Base-by-base conservation (phyloP, 2,329 filamentous ascomycete genomes). In the Coniochaeta pulveracea region DNA sequence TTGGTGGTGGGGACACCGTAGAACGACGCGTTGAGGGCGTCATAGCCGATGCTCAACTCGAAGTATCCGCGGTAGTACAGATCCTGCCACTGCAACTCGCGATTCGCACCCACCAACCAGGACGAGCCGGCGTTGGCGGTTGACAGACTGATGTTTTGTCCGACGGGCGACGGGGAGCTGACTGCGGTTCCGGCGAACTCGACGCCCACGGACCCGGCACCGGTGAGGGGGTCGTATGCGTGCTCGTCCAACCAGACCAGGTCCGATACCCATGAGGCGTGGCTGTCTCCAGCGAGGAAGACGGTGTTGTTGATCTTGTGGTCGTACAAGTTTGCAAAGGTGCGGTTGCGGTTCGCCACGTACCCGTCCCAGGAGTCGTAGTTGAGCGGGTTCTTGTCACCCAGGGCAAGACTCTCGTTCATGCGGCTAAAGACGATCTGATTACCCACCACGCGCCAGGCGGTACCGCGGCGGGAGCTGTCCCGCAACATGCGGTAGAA, bases 21-120 rank as follows among this genome's bases (percentile, higher is more conserved):
- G 55, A 68, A 85, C 10, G 63, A 61, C 0, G 79, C 79, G n/a
- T 69, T 59, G 3, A 80, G 62, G 27, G 66, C 57, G 9, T 76
- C 61, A 15, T 69, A 61, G 14, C 57, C 61, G 35, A 82, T 58
- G 30, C 68, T 64, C 25, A 85, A 57, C 47, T 80, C 69, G 43
- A 75, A 84, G 56, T 85, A 85, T 2, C 80, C 81, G 12, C 80
- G 66, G 52, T 84, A 85, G 51, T 80, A 85, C 6, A 76, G 52
- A 37, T 85, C 80, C 43, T 78, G 72, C 80, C 79, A 85, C 46
- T 81, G 75, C 29, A 85, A 58, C 50, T 80, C 76, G 1, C 60
- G 55, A 51, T 82, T 85, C 15, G 62, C 54, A 26, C 48, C 48
- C 40, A 63, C 58, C 21, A 69, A 55, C 42, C 48, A 51, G 44